phyloP scores from a whole-genome alignment of 2,329 filamentous ascomycete genomes.

The Hypoxylon sp. region DNA sequence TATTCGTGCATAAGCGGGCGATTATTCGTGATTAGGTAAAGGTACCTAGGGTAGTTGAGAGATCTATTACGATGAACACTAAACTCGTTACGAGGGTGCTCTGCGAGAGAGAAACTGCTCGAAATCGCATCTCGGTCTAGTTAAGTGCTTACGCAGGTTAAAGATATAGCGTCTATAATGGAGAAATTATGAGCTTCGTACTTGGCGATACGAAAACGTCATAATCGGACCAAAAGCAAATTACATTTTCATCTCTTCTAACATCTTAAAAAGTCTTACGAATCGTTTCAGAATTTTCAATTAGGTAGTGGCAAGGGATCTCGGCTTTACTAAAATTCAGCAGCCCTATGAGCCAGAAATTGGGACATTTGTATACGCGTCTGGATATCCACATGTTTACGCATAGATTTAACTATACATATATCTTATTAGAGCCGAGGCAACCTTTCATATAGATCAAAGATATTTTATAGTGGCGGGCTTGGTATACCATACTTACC shows the following conservation, averaged over 20 bases:
- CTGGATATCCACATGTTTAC: background rate
- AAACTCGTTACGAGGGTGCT: background rate
- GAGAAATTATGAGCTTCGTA: background rate
- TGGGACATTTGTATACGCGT: background rate
- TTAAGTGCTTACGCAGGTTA: background rate
- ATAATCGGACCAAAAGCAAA: background rate
- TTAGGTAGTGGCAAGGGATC: background rate
- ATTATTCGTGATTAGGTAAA: background rate
- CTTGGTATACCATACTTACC: background rate
- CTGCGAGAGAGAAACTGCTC: background rate
- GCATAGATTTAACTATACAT: background rate
- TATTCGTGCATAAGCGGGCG: constrained; percentile 1
- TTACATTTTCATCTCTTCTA: background rate
- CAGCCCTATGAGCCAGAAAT: background rate
- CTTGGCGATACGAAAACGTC: background rate
- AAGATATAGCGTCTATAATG: too few species aligned
- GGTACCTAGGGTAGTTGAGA: background rate
- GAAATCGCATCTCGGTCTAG: background rate
- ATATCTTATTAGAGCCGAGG: background rate
- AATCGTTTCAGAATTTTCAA: background rate
- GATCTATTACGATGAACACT: background rate
- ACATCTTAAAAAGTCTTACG: background rate
- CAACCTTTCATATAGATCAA: background rate
- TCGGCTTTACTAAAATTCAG: background rate
- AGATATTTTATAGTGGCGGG: background rate